Percentiles rank a stretch among this genome's conserved stretches.
phyloP scores from a whole-genome alignment of 164 flowering plant genomes.

The Saururus chinensis region DNA sequence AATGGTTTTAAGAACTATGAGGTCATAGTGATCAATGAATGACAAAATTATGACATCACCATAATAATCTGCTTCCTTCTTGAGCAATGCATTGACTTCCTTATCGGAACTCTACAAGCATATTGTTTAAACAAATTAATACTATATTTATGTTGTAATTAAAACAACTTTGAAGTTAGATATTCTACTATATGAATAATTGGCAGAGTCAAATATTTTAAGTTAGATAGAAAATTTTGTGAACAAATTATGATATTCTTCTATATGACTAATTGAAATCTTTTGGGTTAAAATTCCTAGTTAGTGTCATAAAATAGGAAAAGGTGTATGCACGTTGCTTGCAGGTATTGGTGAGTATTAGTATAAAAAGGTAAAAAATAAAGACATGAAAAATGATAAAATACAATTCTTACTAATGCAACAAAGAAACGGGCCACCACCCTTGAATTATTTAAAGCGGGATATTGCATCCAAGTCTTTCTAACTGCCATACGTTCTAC shows the following conservation, averaged over 20 bases:
- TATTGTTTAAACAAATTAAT: not conserved
- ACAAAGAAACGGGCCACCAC: conserved; percentile 69
- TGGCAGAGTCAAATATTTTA: no score
- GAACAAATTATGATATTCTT: no score
- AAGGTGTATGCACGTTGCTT: no score
- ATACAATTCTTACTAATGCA: conserved; percentile 44
- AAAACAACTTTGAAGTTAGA: no score
- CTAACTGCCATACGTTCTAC: conserved; percentile 84
- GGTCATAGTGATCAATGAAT: conserved; percentile 92
- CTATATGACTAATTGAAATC: no score
- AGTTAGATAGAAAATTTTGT: no score
- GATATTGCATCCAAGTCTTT: conserved; percentile 74
- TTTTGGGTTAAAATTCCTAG: no score
- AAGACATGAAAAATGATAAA: not conserved
- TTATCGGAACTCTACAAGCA: conserved; percentile 64
- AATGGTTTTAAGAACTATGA: conserved; percentile 92
- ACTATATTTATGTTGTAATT: no score
- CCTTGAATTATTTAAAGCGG: conserved; percentile 38
- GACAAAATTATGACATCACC: conserved; percentile 86
- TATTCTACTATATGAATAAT: no score
- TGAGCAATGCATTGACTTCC: conserved; percentile 74
- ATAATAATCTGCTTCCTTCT: conserved; percentile 84
- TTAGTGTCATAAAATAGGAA: no score
- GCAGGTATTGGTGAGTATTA: no score
- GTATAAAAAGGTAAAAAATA: no score